Evolutionary conservation across 306 rosid genomes (phyloP).

Genomic region (Argentina anserina): DNA sequence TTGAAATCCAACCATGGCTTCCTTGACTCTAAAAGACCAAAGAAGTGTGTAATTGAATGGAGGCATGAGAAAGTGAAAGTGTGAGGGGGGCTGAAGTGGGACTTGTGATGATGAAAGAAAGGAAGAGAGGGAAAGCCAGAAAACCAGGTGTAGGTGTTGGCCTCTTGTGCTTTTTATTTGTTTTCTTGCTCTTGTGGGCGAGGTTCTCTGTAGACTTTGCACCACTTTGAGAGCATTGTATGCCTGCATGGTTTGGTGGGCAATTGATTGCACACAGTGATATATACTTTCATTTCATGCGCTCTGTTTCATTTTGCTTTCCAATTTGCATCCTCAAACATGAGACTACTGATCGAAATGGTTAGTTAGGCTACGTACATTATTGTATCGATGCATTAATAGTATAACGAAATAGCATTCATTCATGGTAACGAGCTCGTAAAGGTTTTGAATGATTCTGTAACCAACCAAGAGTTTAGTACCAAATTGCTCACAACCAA

Average conservation of each 20-base stretch:
- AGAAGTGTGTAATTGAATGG: conserved; percentile 28
- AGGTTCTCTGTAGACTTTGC: conserved; percentile 30
- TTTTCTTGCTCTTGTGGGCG: conserved; percentile 24
- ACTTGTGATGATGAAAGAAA: conserved; percentile 55
- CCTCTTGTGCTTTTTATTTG: conserved; percentile 29
- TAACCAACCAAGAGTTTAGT: too few relatives aligned
- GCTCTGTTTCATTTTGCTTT: conserved; percentile 29
- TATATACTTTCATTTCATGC: conserved; percentile 45
- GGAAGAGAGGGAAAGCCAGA: conserved; percentile 35
- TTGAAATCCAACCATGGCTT: conserved; percentile 27
- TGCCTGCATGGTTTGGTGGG: conserved; percentile 28
- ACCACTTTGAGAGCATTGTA: neutral
- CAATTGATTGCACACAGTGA: conserved; percentile 42
- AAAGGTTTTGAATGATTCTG: neutral
- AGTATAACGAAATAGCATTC: too few relatives aligned
- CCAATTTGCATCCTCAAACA: neutral
- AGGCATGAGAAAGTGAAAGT: conserved; percentile 44
- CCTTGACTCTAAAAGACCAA: conserved; percentile 47
- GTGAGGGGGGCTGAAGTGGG: conserved; percentile 44
- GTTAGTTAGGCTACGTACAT: neutral
- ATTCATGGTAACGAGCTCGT: neutral
- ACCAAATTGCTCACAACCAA: too few relatives aligned
- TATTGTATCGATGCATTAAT: neutral
- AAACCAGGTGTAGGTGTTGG: conserved; percentile 32
- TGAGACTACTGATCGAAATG: neutral